phyloP scores from a whole-genome alignment of 441 rosid species.

The Aquilaria agallochum region DNA sequence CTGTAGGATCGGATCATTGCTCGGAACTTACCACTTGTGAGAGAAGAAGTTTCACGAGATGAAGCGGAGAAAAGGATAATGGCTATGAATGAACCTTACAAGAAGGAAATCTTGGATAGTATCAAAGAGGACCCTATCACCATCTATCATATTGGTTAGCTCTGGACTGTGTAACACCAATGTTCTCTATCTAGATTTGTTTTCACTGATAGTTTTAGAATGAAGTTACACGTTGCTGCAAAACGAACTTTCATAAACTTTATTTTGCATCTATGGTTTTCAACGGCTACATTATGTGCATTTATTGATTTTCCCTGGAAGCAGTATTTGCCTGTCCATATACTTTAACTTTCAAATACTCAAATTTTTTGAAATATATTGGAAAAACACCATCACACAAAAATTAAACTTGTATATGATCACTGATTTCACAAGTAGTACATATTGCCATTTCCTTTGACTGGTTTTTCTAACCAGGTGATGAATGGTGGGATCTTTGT shows the following conservation, averaged over 20 bases:
- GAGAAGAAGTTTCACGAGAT: slow-evolving; percentile 86
- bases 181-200: not conserved
- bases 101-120: slow-evolving; percentile 85
- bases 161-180: not conserved
- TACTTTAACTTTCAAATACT: not conserved
- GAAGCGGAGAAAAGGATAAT: slow-evolving; percentile 74
- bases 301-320: too few relatives aligned
- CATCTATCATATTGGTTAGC: slow-evolving; percentile 79
- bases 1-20: slow-evolving; percentile 88
- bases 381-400: too few relatives aligned
- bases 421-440: not conserved
- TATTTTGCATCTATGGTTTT: too few relatives aligned
- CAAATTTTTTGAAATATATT: not conserved
- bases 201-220: not conserved
- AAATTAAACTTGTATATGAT: not conserved
- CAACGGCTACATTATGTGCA: too few relatives aligned
- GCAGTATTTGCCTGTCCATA: not conserved
- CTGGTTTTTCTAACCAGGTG: slow-evolving; percentile 35
- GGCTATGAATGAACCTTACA: slow-evolving; percentile 86
- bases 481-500: slow-evolving; percentile 99
- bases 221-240: too few relatives aligned
- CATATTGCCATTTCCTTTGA: not conserved
- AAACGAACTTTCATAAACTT: too few relatives aligned
- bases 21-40: slow-evolving; percentile 74
- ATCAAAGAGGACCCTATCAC: slow-evolving; percentile 83